Base-by-base conservation (phyloP, 768 basidiomycete species). In the Suillus americanus region DNA sequence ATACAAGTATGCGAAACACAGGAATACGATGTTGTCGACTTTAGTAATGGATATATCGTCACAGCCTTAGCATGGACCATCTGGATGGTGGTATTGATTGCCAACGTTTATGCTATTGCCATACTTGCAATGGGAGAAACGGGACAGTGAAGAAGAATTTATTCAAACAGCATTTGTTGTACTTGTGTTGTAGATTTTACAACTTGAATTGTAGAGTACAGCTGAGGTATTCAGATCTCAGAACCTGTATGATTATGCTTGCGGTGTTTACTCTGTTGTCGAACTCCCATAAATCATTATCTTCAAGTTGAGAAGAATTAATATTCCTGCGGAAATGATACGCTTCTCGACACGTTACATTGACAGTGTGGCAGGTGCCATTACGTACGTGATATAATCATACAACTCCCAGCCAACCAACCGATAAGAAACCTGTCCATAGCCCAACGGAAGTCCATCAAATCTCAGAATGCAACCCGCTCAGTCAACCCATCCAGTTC, bases 401-500 rank as follows among this genome's bases (percentile, higher is more conserved):
- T 60, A 63, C 40, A 25, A 33, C 18, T 20, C 10, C 33, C 30
- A 62, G 1, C 9, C 9, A 10, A 35, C n/a, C 56, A 37, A 38
- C 10, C 28, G 14, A 37, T 35, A 30, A 59, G 18, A 28, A 40
- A 57, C 23, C 23, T 16, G 20, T 45, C 43, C 43, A 45, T n/a
- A 10, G 8, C 41, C 41, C 41, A 35, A 37, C 38, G 30, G 60
- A 28, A 37, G 14, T 28, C 43, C 18, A 20, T 53, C 48, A 30
- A 53, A 55, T 45, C 46, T 76, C 66, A 83, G 64, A 74, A 84
- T 13, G 88, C 87, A 30, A 90, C 80, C 70, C 78, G 78, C 50
- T 72, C 69, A 0, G 80, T 80, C 66, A 91, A 74, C 6, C 87
- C 87, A 33, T 86, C 83, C 67, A 80, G 54, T 74, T 91, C 89